Conservation (phyloP, 768 basidiomycete genomes). For the Termitomyces sp. region DNA sequence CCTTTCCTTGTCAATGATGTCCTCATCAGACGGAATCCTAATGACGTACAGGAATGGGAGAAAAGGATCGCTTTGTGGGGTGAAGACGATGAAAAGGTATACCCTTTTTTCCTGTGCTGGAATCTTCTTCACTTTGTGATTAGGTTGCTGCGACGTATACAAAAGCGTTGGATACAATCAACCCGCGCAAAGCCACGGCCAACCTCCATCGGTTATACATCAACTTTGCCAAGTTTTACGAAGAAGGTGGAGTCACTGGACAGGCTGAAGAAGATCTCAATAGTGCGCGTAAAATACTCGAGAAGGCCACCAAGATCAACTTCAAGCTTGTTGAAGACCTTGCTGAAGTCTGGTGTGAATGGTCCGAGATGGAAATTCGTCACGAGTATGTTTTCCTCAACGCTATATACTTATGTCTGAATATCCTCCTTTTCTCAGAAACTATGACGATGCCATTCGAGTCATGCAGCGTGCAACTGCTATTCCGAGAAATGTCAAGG, state of each 20-base stretch:
- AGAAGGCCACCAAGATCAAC: conserved; percentile 87
- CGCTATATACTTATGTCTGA: conserved; percentile 1
- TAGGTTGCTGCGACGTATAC: conserved; percentile 94
- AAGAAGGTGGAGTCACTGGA: conserved; percentile 83
- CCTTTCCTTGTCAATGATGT: conserved; percentile 98
- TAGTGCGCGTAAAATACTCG: conserved; percentile 86
- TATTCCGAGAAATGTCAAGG: conserved; percentile 82
- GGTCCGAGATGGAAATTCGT: conserved; percentile 97
- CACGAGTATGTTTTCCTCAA: conserved; percentile 67
- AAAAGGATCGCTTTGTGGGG: conserved; percentile 93
- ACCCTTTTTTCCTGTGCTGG: neutral
- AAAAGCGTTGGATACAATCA: conserved; percentile 81
- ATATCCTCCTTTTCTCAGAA: conserved; percentile 41
- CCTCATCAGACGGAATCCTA: conserved; percentile 84
- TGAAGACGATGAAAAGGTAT: conserved; percentile 87
- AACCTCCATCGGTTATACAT: conserved; percentile 88
- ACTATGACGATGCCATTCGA: conserved; percentile 91
- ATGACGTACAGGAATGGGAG: conserved; percentile 99
- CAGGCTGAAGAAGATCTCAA: conserved; percentile 78
- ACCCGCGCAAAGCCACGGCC: conserved; percentile 84
- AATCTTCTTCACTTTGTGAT: neutral
- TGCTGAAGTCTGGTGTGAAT: conserved; percentile 98
- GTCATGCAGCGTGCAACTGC: conserved; percentile 97
- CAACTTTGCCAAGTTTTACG: conserved; percentile 97
- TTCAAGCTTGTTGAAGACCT: conserved; percentile 97